A percentile compares a stretch with the other conserved stretches of the same genome.
These are phyloP conservation scores for Melampsora allii-populina DNA, from an alignment of 1,284 basidiomycete species.

Conservation along the genomic window DNA sequence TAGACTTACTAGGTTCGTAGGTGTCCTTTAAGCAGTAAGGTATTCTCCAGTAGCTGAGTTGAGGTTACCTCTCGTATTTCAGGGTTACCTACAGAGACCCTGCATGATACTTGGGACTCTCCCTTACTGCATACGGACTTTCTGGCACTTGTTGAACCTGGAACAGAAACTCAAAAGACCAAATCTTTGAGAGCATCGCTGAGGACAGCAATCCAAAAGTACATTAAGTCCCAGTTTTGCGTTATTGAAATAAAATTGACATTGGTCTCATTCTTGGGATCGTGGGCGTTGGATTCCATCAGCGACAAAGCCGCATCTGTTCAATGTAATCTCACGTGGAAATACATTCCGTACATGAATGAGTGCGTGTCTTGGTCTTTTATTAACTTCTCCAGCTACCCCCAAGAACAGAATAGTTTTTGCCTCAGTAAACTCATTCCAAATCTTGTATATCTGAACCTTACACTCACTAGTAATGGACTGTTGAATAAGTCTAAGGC, in stretches of 20 bases:
- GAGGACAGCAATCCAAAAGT: constrained; percentile 21
- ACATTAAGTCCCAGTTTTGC: not conserved
- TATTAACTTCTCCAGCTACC: not conserved
- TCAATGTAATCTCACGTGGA: not conserved
- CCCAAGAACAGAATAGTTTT: not conserved
- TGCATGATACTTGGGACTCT: constrained; percentile 30
- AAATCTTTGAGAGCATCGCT: not conserved
- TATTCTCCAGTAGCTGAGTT: not conserved
- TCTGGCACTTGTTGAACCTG: constrained; percentile 40
- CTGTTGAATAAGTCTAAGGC: not conserved
- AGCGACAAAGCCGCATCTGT: not conserved
- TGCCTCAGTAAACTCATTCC: not conserved
- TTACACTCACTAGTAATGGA: not conserved
- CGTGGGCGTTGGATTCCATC: not conserved
- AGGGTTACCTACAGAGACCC: constrained; percentile 30
- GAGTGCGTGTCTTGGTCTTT: not conserved
- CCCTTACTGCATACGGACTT: constrained; percentile 43
- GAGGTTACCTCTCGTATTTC: not conserved
- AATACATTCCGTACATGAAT: constrained; percentile 2
- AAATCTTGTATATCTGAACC: not conserved
- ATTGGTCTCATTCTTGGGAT: not conserved
- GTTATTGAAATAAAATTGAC: not conserved
- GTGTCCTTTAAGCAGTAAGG: not conserved
- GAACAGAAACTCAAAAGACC: not conserved
- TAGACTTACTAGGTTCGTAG: constrained; percentile 27